Conservation (phyloP, 148 eudicot species). For the Vaccinium vitisidaea region DNA sequence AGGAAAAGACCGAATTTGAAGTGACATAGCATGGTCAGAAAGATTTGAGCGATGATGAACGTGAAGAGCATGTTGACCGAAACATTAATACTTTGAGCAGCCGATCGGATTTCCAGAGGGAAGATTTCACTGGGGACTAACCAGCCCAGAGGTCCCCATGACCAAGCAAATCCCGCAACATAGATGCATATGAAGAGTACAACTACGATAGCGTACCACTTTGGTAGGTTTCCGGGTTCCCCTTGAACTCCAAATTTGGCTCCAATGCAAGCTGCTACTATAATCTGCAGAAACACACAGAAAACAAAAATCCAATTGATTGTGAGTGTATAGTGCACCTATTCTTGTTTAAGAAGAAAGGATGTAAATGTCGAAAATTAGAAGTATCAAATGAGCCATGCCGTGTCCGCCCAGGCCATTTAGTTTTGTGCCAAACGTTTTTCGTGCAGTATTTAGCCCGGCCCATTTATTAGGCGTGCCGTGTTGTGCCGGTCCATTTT, state of each 20-base stretch:
- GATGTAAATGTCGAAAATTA: background rate
- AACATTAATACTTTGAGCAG: slow-evolving; percentile 38
- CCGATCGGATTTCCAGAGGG: slow-evolving; percentile 44
- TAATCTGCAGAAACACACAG: slow-evolving; percentile 9
- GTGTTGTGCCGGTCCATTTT: too few species aligned
- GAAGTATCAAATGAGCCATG: too few species aligned
- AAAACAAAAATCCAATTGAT: background rate
- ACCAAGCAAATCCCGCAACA: slow-evolving; percentile 43
- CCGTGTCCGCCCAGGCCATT: too few species aligned
- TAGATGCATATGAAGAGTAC: slow-evolving; percentile 39
- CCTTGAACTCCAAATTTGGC: slow-evolving; percentile 31
- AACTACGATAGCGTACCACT: slow-evolving; percentile 29
- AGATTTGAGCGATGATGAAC: slow-evolving; percentile 33
- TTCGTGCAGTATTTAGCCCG: too few species aligned
- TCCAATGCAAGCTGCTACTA: slow-evolving; percentile 31
- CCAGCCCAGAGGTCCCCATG: slow-evolving; percentile 61
- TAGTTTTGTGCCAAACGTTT: too few species aligned
- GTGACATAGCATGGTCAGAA: slow-evolving; percentile 39
- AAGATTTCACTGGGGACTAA: slow-evolving; percentile 47
- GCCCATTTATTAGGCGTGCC: too few species aligned
- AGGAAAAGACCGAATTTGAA: slow-evolving; percentile 40
- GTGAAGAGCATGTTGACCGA: slow-evolving; percentile 39
- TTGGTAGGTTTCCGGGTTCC: slow-evolving; percentile 20
- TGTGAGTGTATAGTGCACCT: too few species aligned
- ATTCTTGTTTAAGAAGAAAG: too few species aligned